These are phyloP conservation scores for Ceratocystis destructans DNA, from an alignment of 2,329 filamentous ascomycete species.

Conservation along the genomic window DNA sequence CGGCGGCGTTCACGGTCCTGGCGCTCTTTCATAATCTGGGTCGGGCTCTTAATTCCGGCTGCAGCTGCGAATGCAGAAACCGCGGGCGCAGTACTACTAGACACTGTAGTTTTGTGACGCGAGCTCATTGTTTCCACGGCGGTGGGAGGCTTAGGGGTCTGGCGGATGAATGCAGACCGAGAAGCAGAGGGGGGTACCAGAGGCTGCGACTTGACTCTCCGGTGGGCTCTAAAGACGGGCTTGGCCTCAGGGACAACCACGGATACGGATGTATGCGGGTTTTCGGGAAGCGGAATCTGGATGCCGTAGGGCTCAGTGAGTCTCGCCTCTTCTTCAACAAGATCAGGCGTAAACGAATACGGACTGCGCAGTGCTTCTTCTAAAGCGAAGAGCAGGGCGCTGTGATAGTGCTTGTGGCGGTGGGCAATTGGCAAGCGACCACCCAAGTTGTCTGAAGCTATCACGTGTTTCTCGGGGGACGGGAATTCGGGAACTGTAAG, in stretches of 20 bases:
- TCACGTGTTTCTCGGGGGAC: conserved; percentile 20
- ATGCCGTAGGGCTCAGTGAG: conserved; percentile 73
- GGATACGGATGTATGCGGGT: conserved; percentile 31
- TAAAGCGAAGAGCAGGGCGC: conserved; percentile 81
- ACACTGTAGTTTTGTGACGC: conserved; percentile 15
- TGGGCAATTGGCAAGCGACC: conserved; percentile 33
- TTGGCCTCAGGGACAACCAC: conserved; percentile 30
- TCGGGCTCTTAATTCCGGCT: conserved; percentile 64
- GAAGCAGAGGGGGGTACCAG: conserved; percentile 9
- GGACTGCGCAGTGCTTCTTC: conserved; percentile 81
- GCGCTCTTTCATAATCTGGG: conserved; percentile 83
- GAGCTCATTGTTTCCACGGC: conserved; percentile 11
- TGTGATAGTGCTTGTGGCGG: conserved; percentile 72
- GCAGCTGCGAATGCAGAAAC: conserved; percentile 25
- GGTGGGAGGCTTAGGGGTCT: background rate
- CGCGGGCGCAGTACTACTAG: conserved; percentile 10
- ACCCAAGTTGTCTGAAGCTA: conserved; percentile 9
- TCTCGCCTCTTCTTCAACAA: conserved; percentile 73
- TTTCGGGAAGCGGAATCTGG: conserved; percentile 35
- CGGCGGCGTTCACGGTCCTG: conserved; percentile 57
- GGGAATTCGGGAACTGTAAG: conserved; percentile 25
- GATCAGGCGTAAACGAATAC: conserved; percentile 67
- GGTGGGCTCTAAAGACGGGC: conserved; percentile 10
- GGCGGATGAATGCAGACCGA: conserved; percentile 3
- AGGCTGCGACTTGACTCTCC: conserved; percentile 16